phyloP scores from a whole-genome alignment of 768 basidiomycete species.

The Royoungia palumana region DNA sequence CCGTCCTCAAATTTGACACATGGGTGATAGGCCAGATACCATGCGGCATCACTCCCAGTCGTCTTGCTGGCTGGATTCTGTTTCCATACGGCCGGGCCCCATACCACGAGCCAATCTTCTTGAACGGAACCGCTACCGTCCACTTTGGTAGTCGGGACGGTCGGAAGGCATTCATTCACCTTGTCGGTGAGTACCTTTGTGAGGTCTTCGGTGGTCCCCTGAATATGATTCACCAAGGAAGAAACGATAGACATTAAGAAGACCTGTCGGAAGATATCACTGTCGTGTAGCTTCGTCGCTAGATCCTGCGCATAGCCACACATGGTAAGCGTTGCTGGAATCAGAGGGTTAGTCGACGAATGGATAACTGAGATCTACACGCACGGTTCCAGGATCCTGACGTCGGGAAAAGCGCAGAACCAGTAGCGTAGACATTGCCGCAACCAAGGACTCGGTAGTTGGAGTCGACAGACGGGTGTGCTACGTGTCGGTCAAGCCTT shows the following conservation, averaged over 20 bases:
- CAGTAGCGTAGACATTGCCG: slow-evolving; percentile 14
- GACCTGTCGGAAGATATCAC: slow-evolving; percentile 7
- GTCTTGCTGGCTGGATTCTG: background rate
- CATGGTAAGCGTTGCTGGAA: slow-evolving; percentile 10
- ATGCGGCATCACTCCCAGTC: slow-evolving; percentile 5
- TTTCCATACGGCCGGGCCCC: too few relatives aligned
- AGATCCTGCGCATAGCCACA: slow-evolving; percentile 15
- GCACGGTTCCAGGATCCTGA: slow-evolving; percentile 7
- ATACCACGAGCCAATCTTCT: too few relatives aligned
- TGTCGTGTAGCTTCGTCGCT: slow-evolving; percentile 9
- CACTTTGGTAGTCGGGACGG: too few relatives aligned
- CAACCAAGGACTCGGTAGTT: slow-evolving; percentile 7
- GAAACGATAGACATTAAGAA: slow-evolving; percentile 4
- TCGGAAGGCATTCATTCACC: too few relatives aligned
- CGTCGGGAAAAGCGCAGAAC: slow-evolving; percentile 9
- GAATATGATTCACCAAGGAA: background rate
- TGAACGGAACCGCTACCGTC: too few relatives aligned
- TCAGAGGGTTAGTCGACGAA: background rate
- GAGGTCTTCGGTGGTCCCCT: background rate
- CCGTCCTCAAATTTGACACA: slow-evolving; percentile 10
- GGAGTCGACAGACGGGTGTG: background rate
- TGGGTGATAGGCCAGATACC: slow-evolving; percentile 13
- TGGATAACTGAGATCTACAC: background rate
- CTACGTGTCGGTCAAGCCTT: background rate
- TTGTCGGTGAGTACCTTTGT: background rate